Base-by-base conservation (phyloP, 345 rosid species). In the Erucastrum elatum region DNA sequence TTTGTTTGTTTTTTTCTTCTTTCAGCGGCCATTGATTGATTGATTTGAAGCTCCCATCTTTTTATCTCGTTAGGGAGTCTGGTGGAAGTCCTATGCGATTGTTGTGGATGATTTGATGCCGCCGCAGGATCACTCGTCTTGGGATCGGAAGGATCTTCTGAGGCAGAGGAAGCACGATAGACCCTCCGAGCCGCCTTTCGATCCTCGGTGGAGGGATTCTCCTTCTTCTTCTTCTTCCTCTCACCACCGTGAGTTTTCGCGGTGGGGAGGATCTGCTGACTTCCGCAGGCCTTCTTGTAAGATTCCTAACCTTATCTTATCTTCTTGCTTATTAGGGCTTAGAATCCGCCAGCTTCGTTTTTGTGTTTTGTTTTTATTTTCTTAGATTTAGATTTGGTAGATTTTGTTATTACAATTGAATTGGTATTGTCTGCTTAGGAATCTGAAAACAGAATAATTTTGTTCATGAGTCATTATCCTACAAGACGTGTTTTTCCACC, bases 161-260 rank as follows among this genome's bases (percentile, higher is more conserved):
- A 90, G 85, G 87, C 95, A 90, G 82, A 86, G 96, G 91, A 91
- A 90, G 91, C 86, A 87, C 87, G 97, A 91, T 25, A 86, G 96
- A 87, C 85, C 59, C 59, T 53, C 87, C 64, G 91, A 88, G 49
- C 84, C 82, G 29, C 82, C 85, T 68, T 68, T 85, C 62, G 90
- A 87, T 77, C 69, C 88, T 6, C 66, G 98, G 86, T 96, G 97
- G 99, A 88, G 94, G 75, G 94, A 84, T 60, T 81, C 88, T 26
- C 70, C 88, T 53, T 26, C 83, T 10, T 51, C 85, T 0, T 44
- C 53, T 33, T 77, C 93, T 13, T 74, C 88, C 5, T 83, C 86
- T 6, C 82, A 85, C 66, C 90, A 84, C 67, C 88, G 94, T 10
- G 91, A 86, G 41, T 84, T 86, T 39, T 46, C 83, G 0, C 91